Evolutionary conservation across 2,329 filamentous ascomycete species (phyloP), one percentile per base, ranked within the genome.

Genomic region (Pezicula rhizophila): DNA sequence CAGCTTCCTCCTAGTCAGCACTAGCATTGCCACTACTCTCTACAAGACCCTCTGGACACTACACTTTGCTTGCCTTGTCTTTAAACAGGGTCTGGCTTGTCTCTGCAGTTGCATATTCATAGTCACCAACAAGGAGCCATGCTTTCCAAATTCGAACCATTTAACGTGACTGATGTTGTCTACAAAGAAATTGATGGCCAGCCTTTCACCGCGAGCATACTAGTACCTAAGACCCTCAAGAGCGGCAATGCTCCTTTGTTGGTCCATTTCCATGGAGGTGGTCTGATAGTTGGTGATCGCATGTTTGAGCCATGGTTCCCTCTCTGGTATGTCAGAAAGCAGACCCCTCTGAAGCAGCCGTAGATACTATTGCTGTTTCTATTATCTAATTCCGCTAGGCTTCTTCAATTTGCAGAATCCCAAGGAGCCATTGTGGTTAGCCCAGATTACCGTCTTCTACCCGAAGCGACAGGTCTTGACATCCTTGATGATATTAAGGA

Each of bases 391-490:
- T n/a, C n/a, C n/a, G n/a, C n/a, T n/a, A n/a, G 66, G 65, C 60
- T 69, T 8, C 57, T 73, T 12, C 63, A 70, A 5, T 60, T 71
- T 34, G 63, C 68, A 15, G 60, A 62, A 1, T 52, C 59, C 37
- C 64, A 68, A 42, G 56, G 56, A n/a, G 70, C 74, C 23, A 67
- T 77, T 35, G 59, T 72, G 25, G 56, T 78, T 8, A 62, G 67
- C 2, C 70, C 74, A 0, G 72, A 75, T 57, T 74, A 79, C 61
- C 73, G 75, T 11, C 68, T 78, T 3, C 49, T 74, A 18, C 75
- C 75, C 17, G 73, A 77, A 50, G 62, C 69, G 47, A 70, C 50
- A 23, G 71, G 70, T 37, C 43, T 60, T 3, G 70, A 77, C n/a
- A 71, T 76, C 48, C 64, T 75, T 26, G 55, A 66, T 5, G 74